Evolutionary conservation across 345 rosid genomes (phyloP), one percentile per base, ranked within the genome.

Genomic region (Combretum micranthum): DNA sequence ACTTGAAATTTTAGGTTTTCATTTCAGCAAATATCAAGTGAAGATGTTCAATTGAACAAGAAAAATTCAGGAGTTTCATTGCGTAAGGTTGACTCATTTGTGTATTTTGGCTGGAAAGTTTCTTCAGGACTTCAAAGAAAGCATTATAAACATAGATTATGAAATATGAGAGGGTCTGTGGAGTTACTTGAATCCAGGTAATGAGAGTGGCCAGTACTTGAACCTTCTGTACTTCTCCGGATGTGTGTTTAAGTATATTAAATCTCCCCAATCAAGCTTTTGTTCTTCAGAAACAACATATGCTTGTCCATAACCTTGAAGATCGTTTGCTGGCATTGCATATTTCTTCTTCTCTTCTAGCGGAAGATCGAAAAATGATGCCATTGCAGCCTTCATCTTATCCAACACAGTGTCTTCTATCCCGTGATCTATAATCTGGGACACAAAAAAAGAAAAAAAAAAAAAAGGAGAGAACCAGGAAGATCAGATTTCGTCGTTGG

Each of bases 281-380:
- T 68, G 69, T 52, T 68, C 20, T 26, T 65, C 72, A 15, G 76
- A 75, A 20, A 53, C 50, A 13, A 71, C 61, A 32, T 48, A 75
- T 3, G 25, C 66, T 44, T 71, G 69, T 2, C 73, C 73, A 13
- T 61, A 75, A 18, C 69, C 74, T 44, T 60, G 67, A 26, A 49
- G 14, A 44, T 54, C 75, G 42, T 68, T 65, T 0, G 22, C 61
- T 15, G 51, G 50, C 71, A 55, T 59, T 13, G 61, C 56, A 47
- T 55, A 59, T 51, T 64, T 67, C 54, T 20, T 52, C 54, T 75
- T 75, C 62, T 68, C 76, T 37, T 71, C 59, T 19, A 47, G 17
- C 3, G 76, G 56, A 17, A 75, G 66, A 26, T 75, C 19, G 19
- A 71, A 75, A 20, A 65, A 71, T 15, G 56, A 44, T 15, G 56